Conservation (phyloP, 108 stramenopile genomes). For the Parmales sp. region DNA sequence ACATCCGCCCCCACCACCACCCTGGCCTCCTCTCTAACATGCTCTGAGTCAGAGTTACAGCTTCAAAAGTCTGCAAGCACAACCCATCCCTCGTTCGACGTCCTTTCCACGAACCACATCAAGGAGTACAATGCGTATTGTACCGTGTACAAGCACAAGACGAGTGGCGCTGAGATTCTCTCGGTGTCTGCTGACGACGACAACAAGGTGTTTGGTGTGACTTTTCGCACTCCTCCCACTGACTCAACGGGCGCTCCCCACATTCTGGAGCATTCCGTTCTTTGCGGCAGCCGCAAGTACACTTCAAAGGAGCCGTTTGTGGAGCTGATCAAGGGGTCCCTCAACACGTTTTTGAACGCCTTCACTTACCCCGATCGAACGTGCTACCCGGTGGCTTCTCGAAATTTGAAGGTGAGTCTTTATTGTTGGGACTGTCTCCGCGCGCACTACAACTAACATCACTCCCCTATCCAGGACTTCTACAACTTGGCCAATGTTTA, state of each 20-base stretch:
- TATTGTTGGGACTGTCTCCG: no score
- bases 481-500: conserved; percentile 98
- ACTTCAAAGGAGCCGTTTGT: conserved; percentile 97
- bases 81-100: conserved; percentile 64
- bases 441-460: no score
- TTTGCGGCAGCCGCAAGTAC: conserved; percentile 92
- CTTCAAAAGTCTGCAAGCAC: conserved; percentile 32
- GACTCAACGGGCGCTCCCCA: conserved; percentile 96
- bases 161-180: conserved; percentile 77
- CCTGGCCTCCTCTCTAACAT: no score
- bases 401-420: no score
- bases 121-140: conserved; percentile 69
- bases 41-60: no score
- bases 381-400: conserved; percentile 94
- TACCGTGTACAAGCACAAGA: conserved; percentile 83
- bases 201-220: conserved; percentile 98
- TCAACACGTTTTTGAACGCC: conserved; percentile 98
- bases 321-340: conserved; percentile 80
- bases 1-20: no score
- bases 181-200: conserved; percentile 83
- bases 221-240: conserved; percentile 89
- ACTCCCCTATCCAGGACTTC: conserved; percentile 94
- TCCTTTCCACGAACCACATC: conserved; percentile 55
- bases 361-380: conserved; percentile 98
- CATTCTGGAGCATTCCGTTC: conserved; percentile 95